These are phyloP conservation scores for Thalassiosira exigua DNA, from an alignment of 352 stramenopile genomes.

Conservation along the genomic window DNA sequence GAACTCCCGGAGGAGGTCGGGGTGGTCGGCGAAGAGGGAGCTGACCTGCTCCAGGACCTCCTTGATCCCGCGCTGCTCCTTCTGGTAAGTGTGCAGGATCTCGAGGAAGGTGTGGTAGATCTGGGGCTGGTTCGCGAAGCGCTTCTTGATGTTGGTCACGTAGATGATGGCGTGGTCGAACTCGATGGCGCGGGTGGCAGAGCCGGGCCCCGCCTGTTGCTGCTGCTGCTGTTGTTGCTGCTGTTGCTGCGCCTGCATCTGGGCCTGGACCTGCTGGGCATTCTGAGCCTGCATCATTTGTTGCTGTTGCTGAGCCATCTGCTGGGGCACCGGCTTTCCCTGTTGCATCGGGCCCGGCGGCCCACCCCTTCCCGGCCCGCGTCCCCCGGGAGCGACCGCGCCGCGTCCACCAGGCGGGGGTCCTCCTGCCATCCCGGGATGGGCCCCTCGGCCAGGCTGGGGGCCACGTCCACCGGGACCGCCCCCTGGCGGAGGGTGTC, in stretches of 20 bases:
- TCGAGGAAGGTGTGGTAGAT: conserved; percentile 99
- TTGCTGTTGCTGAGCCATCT: conserved; percentile 13
- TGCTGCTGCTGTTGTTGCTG: conserved; percentile 20
- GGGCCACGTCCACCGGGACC: background rate
- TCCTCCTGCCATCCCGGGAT: background rate
- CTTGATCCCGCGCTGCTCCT: conserved; percentile 99
- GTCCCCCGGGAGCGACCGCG: background rate
- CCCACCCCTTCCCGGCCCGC: background rate
- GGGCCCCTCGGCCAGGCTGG: background rate
- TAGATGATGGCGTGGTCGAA: conserved; percentile 99
- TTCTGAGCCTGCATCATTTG: conserved; percentile 11
- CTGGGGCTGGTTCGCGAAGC: conserved; percentile 95
- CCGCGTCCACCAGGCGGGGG: background rate
- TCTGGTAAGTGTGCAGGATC: conserved; percentile 99
- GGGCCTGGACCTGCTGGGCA: conserved; percentile 17
- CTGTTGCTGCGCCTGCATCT: conserved; percentile 29
- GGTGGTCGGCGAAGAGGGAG: conserved; percentile 98
- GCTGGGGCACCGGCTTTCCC: conserved; percentile 7
- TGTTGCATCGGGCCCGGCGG: background rate
- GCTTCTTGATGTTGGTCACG: conserved; percentile 98
- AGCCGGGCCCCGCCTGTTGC: background rate
- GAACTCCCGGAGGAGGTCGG: conserved; percentile 98
- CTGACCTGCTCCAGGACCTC: conserved; percentile 93
- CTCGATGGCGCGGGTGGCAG: conserved; percentile 86
- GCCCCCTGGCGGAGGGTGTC: background rate